Percentiles rank a stretch among this genome's conserved stretches.
Conservation (phyloP, 2,329 filamentous ascomycete species). For the Ophiostoma perfectum region DNA sequence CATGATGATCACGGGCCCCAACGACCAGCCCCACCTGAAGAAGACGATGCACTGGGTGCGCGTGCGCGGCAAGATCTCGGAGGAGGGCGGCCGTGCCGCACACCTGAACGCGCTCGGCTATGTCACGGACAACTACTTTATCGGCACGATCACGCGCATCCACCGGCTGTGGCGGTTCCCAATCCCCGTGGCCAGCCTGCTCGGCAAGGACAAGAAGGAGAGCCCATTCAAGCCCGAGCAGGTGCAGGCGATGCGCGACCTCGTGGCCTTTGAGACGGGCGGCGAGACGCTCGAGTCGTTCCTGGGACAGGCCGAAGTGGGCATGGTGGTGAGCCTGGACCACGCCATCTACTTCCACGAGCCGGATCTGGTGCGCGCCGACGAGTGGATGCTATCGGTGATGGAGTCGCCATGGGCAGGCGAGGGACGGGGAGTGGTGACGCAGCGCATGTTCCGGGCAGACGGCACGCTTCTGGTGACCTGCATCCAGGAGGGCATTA, state of each 20-base stretch:
- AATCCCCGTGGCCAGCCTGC: slow-evolving; percentile 43
- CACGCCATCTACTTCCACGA: slow-evolving; percentile 67
- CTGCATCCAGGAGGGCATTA: slow-evolving; percentile 67
- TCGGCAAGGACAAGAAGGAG: slow-evolving; percentile 40
- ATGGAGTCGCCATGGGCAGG: slow-evolving; percentile 77
- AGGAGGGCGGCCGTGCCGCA: slow-evolving; percentile 66
- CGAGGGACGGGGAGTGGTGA: slow-evolving; percentile 69
- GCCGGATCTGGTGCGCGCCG: slow-evolving; percentile 51
- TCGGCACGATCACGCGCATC: slow-evolving; percentile 77
- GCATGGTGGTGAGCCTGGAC: slow-evolving; percentile 82
- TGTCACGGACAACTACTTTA: slow-evolving; percentile 88
- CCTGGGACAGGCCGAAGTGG: slow-evolving; percentile 53
- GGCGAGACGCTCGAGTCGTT: slow-evolving; percentile 39
- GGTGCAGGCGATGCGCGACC: slow-evolving; percentile 34
- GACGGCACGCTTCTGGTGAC: slow-evolving; percentile 71
- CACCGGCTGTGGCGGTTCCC: slow-evolving; percentile 73
- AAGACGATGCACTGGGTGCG: slow-evolving; percentile 69
- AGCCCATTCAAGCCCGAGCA: slow-evolving; percentile 44
- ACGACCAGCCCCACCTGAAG: slow-evolving; percentile 55
- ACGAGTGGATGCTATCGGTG: slow-evolving; percentile 75
- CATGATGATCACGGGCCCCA: slow-evolving; percentile 39
- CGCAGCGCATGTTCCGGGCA: slow-evolving; percentile 64
- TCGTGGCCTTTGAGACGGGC: slow-evolving; percentile 41
- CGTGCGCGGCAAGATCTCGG: slow-evolving; percentile 65
- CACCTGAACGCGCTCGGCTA: slow-evolving; percentile 88